phyloP scores from a whole-genome alignment of 768 basidiomycete species.

The Austroboletus festivus region DNA sequence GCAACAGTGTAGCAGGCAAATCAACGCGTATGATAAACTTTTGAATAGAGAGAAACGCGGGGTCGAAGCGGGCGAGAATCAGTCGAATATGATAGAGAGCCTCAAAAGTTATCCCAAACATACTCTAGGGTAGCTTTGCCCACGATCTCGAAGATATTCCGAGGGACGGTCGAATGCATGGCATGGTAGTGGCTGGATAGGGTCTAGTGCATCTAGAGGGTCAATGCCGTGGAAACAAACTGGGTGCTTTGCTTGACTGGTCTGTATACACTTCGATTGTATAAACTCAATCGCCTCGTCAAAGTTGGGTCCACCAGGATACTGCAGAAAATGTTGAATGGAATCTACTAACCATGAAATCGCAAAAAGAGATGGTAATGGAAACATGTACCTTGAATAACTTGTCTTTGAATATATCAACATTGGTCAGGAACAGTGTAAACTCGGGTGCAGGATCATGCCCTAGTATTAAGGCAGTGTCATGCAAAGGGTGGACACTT shows the following conservation, averaged over 20 bases:
- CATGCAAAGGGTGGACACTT: no score
- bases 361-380: not conserved
- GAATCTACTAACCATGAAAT: not conserved
- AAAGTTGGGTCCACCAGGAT: not conserved
- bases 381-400: not conserved
- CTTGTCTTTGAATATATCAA: not conserved
- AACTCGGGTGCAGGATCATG: not conserved
- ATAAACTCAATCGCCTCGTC: not conserved
- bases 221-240: not conserved
- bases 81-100: not conserved
- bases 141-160: not conserved
- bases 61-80: not conserved
- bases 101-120: not conserved
- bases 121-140: not conserved
- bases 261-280: not conserved
- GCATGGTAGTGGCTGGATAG: not conserved
- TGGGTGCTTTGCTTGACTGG: not conserved
- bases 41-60: not conserved
- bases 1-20: no score
- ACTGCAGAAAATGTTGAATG: not conserved
- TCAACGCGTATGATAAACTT: no score
- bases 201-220: not conserved
- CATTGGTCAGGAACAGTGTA: constrained; percentile 1
- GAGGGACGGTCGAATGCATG: not conserved
- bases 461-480: not conserved